phyloP scores from a whole-genome alignment of 2,329 filamentous ascomycete species.

The Trichophyton verrucosum region DNA sequence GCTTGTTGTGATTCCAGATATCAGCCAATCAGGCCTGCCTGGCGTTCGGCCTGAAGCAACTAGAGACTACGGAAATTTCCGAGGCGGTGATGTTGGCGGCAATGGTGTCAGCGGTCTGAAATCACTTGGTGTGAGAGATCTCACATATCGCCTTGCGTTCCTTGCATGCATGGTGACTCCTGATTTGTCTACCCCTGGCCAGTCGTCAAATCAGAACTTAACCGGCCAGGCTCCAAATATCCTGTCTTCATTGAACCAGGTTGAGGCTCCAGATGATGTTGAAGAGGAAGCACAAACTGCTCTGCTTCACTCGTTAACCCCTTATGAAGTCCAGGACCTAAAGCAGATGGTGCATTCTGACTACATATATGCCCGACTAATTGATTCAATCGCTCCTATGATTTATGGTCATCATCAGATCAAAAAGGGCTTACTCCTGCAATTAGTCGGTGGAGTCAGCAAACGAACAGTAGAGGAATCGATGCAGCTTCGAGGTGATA shows the following conservation, averaged over 20 bases:
- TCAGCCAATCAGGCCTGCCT: slow-evolving; percentile 85
- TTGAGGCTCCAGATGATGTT: slow-evolving; percentile 54
- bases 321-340: slow-evolving; percentile 79
- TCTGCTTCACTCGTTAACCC: slow-evolving; percentile 73
- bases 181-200: slow-evolving; percentile 68
- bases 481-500: slow-evolving; percentile 90
- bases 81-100: slow-evolving; percentile 69
- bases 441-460: slow-evolving; percentile 89
- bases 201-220: slow-evolving; percentile 54
- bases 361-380: slow-evolving; percentile 84
- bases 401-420: slow-evolving; percentile 96
- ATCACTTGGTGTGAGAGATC: slow-evolving; percentile 80
- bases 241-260: slow-evolving; percentile 68
- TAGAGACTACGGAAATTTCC: slow-evolving; percentile 64
- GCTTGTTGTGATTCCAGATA: slow-evolving; percentile 90
- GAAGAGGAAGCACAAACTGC: slow-evolving; percentile 81
- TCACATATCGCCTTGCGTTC: slow-evolving; percentile 95
- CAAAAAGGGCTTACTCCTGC: slow-evolving; percentile 88
- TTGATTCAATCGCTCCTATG: slow-evolving; percentile 90
- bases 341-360: slow-evolving; percentile 88
- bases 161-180: slow-evolving; percentile 91
- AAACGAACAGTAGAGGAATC: slow-evolving; percentile 77
- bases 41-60: slow-evolving; percentile 72
- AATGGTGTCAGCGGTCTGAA: slow-evolving; percentile 80
- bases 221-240: slow-evolving; percentile 71